Evolutionary conservation across 192 early-diverging fungal species (phyloP).

Genomic region (Backusella sp.): DNA sequence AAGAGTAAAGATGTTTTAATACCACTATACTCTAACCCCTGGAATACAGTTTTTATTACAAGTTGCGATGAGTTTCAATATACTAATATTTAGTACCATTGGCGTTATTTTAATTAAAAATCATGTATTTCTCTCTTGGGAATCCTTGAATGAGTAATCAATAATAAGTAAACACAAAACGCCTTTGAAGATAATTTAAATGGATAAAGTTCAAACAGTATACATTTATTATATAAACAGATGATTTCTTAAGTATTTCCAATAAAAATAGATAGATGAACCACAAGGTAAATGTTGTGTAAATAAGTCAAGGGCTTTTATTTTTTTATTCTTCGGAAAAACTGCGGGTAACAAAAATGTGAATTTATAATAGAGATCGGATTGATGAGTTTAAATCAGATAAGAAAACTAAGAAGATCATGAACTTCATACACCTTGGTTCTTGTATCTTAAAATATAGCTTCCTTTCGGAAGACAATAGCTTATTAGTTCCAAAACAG

Average conservation of each 20-base stretch:
- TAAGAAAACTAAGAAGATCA: neutral
- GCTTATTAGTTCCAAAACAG: neutral
- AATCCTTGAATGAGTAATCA: neutral
- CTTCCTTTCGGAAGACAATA: neutral
- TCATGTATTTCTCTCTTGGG: neutral
- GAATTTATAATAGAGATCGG: neutral
- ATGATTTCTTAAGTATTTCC: neutral
- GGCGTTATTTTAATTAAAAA: neutral
- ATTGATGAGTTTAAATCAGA: conserved; percentile 6
- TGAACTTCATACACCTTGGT: neutral
- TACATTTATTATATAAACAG: neutral
- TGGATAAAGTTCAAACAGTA: neutral
- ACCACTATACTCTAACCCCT: neutral
- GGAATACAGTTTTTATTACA: neutral
- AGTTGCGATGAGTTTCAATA: neutral
- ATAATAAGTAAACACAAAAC: neutral
- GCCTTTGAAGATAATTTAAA: neutral
- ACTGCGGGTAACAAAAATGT: neutral
- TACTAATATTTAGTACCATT: neutral
- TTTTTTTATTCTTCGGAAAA: neutral
- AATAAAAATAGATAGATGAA: neutral
- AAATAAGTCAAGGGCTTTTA: neutral
- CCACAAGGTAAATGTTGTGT: neutral
- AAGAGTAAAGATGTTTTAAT: neutral
- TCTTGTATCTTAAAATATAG: neutral